A percentile compares a stretch with the other conserved stretches of the same genome.
Conservation (phyloP, 1,284 basidiomycete species). For the Ganoderma meredithae region DNA sequence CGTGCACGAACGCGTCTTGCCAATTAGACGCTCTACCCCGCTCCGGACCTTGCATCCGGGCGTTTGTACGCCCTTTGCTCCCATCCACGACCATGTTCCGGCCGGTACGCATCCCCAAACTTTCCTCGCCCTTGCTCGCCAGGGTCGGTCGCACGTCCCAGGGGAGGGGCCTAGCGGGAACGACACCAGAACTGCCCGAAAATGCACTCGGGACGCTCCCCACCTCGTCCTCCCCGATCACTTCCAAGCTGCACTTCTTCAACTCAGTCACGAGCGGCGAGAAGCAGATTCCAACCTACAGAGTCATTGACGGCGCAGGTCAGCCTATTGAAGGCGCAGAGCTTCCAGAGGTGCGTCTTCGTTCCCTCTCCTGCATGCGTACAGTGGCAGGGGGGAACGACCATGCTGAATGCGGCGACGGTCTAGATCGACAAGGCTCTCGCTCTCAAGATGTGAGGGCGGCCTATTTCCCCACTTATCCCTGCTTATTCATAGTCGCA, state of each 20-base stretch:
- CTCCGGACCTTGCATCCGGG: constrained; percentile 11
- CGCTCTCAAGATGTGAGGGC: constrained; percentile 72
- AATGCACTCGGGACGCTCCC: constrained; percentile 50
- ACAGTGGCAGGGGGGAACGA: background rate
- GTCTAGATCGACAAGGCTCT: constrained; percentile 73
- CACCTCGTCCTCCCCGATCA: constrained; percentile 70
- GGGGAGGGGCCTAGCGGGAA: constrained; percentile 35
- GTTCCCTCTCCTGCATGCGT: background rate
- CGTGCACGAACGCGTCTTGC: constrained; percentile 12
- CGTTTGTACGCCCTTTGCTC: constrained; percentile 11
- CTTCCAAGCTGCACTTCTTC: constrained; percentile 75
- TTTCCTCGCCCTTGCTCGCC: constrained; percentile 16
- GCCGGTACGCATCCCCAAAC: constrained; percentile 29
- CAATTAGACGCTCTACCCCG: constrained; percentile 6
- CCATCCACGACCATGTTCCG: constrained; percentile 31
- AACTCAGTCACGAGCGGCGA: constrained; percentile 71
- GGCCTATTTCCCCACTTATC: background rate
- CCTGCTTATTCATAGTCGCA: background rate
- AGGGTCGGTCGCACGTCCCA: constrained; percentile 15
- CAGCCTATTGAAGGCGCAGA: constrained; percentile 74
- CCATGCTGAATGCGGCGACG: constrained; percentile 6
- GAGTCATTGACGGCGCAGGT: constrained; percentile 83
- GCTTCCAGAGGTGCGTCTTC: constrained; percentile 67
- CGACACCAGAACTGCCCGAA: constrained; percentile 36
- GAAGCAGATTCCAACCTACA: constrained; percentile 80